These are phyloP conservation scores for Aureoboletus auriporus DNA, from an alignment of 768 basidiomycete genomes.

Conservation along the genomic window DNA sequence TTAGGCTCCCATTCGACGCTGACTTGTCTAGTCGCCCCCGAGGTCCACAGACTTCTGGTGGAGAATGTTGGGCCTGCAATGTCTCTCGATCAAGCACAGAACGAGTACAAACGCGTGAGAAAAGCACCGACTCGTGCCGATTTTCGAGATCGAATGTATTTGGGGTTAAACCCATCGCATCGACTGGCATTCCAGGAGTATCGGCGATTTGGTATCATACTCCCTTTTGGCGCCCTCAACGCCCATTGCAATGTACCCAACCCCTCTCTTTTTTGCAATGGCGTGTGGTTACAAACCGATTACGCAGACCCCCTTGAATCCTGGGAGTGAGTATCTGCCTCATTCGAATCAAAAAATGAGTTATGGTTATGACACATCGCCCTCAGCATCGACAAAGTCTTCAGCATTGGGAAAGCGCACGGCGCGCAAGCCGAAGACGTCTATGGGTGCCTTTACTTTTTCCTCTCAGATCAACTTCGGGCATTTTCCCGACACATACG, in stretches of 20 bases:
- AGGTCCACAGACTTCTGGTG: constrained; percentile 10
- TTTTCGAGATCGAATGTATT: constrained; percentile 38
- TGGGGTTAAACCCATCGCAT: constrained; percentile 40
- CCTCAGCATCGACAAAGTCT: constrained; percentile 37
- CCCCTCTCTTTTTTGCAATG: constrained; percentile 43
- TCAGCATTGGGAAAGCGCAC: constrained; percentile 34
- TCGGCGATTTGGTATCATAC: constrained; percentile 39
- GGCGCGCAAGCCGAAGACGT: constrained; percentile 41
- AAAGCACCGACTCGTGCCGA: constrained; percentile 37
- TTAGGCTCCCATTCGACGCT: constrained; percentile 14
- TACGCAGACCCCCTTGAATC: constrained; percentile 43
- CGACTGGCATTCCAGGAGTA: constrained; percentile 40
- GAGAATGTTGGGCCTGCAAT: constrained; percentile 14
- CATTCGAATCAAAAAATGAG: background rate
- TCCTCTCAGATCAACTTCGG: constrained; percentile 37
- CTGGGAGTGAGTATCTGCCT: constrained; percentile 40
- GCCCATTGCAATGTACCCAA: constrained; percentile 41
- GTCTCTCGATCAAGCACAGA: constrained; percentile 22
- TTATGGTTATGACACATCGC: background rate
- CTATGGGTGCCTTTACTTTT: constrained; percentile 49
- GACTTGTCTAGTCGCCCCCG: constrained; percentile 10
- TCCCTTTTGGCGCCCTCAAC: constrained; percentile 44
- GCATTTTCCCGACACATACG: constrained; percentile 35
- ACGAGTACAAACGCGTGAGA: constrained; percentile 32
- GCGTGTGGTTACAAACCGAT: constrained; percentile 42